These are phyloP conservation scores for Cystobasidium sp. DNA, from an alignment of 1,284 basidiomycete species.

Conservation along the genomic window DNA sequence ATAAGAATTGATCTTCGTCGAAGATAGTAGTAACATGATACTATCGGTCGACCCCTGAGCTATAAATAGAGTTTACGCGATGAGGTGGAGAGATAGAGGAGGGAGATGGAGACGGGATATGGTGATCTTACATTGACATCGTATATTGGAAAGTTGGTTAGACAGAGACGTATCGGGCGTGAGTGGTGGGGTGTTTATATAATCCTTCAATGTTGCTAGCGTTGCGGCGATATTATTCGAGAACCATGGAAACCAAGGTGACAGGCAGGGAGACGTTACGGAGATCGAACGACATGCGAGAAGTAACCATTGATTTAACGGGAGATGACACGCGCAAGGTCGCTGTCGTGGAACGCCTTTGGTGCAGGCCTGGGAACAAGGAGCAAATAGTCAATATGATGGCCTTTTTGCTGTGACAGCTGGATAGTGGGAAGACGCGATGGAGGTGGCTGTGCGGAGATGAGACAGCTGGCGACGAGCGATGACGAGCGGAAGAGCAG, in stretches of 20 bases:
- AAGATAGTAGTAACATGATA: too few species aligned
- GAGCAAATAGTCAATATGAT: not conserved
- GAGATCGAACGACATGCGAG: not conserved
- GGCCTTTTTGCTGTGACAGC: not conserved
- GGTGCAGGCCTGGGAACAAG: constrained; percentile 30
- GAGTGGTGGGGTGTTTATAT: too few species aligned
- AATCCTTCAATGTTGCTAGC: too few species aligned
- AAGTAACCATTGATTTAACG: not conserved
- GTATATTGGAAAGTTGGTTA: too few species aligned
- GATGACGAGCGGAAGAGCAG: not conserved
- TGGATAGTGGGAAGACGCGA: not conserved
- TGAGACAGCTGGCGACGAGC: constrained; percentile 5
- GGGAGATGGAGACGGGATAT: not conserved
- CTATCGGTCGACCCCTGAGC: not conserved
- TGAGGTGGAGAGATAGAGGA: not conserved
- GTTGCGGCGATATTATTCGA: not conserved
- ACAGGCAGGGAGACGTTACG: not conserved
- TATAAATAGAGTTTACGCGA: constrained; percentile 23
- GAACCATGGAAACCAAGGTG: not conserved
- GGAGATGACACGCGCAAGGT: constrained; percentile 35
- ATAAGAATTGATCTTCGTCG: too few species aligned
- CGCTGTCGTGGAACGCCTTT: constrained; percentile 37
- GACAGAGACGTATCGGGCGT: too few species aligned
- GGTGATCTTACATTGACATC: not conserved
- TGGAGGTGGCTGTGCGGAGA: constrained; percentile 25